Evolutionary conservation across 2,329 filamentous ascomycete genomes (phyloP), one percentile per base, ranked within the genome.

Genomic region (Fusarium succisae): DNA sequence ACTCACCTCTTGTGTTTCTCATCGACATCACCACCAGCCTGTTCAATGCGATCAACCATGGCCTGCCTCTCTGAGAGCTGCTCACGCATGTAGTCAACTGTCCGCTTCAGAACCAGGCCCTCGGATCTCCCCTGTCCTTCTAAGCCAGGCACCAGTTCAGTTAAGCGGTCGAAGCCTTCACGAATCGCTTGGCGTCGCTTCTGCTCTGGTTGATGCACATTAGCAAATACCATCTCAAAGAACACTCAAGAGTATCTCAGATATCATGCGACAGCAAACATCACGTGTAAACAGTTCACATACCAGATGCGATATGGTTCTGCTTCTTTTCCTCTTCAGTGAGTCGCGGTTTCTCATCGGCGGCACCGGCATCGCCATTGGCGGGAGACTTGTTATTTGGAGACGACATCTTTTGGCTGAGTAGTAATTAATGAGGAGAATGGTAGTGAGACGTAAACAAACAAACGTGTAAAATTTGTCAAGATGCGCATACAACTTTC

Each of bases 41-140:
- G 86, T 77, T 93, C 90, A 45, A 92, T 86, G 69, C 87, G 84
- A 32, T 86, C 83, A 60, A 93, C 85, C 64, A 94, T 82, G 30
- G 85, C 82, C 62, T 88, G 86, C 24, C 92, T 86, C 79, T 90
- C 87, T 54, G 86, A 83, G 14, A 94, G 82, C 79, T 91, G 86
- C 69, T 90, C 83, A 47, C 86, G 86, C 79, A 93, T 91, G 71
- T 87, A 92, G 20, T 92, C 90, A 37, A 93, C 89, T 0, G 92
- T 93, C 73, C 88, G 88, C 72, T 91, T 90, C 28, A 98, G 86
- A n/a, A 98, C 94, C 24, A 94, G 87, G 35, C 93, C 94, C 81
- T 98, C 95, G 73, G 94, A 96, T 51, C 94, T 91, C 3, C 93
- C 95, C 79, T 95, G 93, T 2, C 95, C 95, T 77, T 94, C 89